Conservation (phyloP, 257 asterid species). For the Solanum sejunctum region DNA sequence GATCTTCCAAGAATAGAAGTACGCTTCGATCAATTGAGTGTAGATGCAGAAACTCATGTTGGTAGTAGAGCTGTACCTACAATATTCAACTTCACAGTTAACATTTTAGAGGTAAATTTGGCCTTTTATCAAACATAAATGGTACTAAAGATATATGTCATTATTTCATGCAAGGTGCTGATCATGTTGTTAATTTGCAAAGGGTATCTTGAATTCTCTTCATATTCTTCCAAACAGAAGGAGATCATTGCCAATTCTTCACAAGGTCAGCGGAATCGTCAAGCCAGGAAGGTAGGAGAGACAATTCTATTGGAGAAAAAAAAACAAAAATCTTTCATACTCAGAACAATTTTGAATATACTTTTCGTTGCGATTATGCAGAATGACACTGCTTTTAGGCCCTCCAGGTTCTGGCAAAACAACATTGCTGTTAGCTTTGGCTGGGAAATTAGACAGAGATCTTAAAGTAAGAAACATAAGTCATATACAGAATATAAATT, state of each 20-base stretch:
- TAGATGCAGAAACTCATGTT: slow-evolving; percentile 21
- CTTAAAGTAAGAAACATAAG: slow-evolving; percentile 21
- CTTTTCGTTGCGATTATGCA: slow-evolving; percentile 8
- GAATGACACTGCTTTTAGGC: slow-evolving; percentile 63
- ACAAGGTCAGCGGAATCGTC: slow-evolving; percentile 48
- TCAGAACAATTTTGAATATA: background rate
- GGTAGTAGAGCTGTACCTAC: slow-evolving; percentile 26
- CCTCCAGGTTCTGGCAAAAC: slow-evolving; percentile 19
- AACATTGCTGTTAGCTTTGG: slow-evolving; percentile 49
- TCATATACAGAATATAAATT: background rate
- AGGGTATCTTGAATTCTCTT: slow-evolving; percentile 37
- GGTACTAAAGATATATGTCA: background rate
- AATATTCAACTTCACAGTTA: slow-evolving; percentile 26
- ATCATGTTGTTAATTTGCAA: background rate
- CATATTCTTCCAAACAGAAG: slow-evolving; percentile 34
- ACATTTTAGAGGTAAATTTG: slow-evolving; percentile 37
- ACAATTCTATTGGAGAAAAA: background rate
- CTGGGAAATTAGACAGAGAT: slow-evolving; percentile 48
- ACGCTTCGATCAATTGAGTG: slow-evolving; percentile 18
- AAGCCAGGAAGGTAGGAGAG: slow-evolving; percentile 49
- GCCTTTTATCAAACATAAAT: background rate
- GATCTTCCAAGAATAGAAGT: slow-evolving; percentile 26
- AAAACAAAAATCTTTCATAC: background rate
- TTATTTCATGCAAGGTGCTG: background rate
- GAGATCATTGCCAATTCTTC: slow-evolving; percentile 40